phyloP scores from a whole-genome alignment of 2,329 filamentous ascomycete species.

The Claviceps humidiphila region DNA sequence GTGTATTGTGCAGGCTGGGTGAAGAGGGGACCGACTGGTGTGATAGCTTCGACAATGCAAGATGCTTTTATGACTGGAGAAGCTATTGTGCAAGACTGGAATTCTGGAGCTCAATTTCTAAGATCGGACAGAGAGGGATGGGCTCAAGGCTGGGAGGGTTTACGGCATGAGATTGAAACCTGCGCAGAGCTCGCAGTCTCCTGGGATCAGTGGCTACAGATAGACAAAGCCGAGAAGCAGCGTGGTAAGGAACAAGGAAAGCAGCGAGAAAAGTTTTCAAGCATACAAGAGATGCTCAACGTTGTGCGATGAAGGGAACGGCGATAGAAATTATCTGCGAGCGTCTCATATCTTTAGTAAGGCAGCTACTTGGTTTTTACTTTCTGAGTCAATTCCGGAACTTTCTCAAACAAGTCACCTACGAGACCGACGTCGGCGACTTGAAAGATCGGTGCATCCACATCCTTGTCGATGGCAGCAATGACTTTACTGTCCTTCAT shows the following conservation, averaged over 20 bases:
- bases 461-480: conserved; percentile 95
- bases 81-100: conserved; percentile 69
- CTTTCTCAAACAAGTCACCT: conserved; percentile 88
- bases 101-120: conserved; percentile 27
- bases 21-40: conserved; percentile 84
- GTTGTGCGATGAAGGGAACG: conserved; percentile 26
- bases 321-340: not conserved
- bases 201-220: conserved; percentile 76
- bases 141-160: conserved; percentile 58
- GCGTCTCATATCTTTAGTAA: not conserved
- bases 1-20: conserved; percentile 95
- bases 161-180: conserved; percentile 45
- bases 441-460: conserved; percentile 96
- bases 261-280: conserved; percentile 58
- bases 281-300: conserved; percentile 42
- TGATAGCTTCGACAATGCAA: conserved; percentile 91
- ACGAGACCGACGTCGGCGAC: conserved; percentile 92
- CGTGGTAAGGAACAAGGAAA: conserved; percentile 58
- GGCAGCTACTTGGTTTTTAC: conserved; percentile 44
- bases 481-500: conserved; percentile 99
- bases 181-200: conserved; percentile 49
- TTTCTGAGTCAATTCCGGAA: conserved; percentile 93
- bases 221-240: conserved; percentile 64
- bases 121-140: conserved; percentile 3
- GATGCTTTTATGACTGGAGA: conserved; percentile 88